phyloP scores from a whole-genome alignment of 108 stramenopile species.

The Discostella pseudostelligera region DNA sequence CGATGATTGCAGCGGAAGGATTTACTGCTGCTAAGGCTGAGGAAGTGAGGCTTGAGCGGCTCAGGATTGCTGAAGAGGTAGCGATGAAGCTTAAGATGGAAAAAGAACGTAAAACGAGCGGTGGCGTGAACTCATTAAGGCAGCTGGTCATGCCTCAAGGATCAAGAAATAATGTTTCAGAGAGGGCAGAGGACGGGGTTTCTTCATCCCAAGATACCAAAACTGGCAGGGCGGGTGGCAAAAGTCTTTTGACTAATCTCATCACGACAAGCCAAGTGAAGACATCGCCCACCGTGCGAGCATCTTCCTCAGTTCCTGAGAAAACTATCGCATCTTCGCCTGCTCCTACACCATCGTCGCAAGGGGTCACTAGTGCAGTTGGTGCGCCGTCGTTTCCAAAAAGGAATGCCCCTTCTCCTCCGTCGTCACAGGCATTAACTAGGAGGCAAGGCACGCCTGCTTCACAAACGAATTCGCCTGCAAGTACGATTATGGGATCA shows the following conservation, averaged over 20 bases:
- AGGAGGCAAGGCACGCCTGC: constrained; percentile 11
- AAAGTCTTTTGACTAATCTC: constrained; percentile 8
- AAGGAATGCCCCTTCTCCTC: not conserved
- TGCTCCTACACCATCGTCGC: constrained; percentile 7
- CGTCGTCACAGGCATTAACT: constrained; percentile 7
- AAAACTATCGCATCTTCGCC: not conserved
- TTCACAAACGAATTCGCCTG: constrained; percentile 5
- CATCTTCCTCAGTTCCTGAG: constrained; percentile 2
- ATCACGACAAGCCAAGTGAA: not conserved
- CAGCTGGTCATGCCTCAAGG: constrained; percentile 9
- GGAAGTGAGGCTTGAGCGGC: constrained; percentile 3
- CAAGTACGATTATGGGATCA: not conserved
- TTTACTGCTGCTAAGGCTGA: constrained; percentile 14
- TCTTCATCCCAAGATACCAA: not conserved
- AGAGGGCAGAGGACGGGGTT: not conserved
- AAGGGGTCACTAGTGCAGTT: not conserved
- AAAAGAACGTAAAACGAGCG: not conserved
- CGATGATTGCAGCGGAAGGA: not conserved
- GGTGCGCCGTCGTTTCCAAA: constrained; percentile 3
- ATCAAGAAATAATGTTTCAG: not conserved
- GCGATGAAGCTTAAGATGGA: constrained; percentile 1
- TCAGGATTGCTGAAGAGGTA: constrained; percentile 2
- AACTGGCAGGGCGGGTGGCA: not conserved
- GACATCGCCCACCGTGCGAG: not conserved
- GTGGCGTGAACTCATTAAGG: not conserved